phyloP scores from a whole-genome alignment of 1,284 basidiomycete species.

The Phellopilus nigrolimitatus region DNA sequence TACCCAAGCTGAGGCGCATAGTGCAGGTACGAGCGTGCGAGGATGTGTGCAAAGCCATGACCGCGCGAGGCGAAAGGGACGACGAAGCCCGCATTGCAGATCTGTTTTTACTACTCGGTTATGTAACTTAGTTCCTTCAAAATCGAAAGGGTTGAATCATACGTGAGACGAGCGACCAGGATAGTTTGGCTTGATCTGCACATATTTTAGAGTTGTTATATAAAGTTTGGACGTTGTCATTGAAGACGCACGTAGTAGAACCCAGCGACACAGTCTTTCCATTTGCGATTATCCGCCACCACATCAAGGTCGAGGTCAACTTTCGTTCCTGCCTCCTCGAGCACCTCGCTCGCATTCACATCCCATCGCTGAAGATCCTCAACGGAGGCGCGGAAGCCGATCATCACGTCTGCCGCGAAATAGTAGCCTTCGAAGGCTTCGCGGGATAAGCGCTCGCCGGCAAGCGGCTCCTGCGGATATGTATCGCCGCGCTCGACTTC shows the following conservation, averaged over 20 bases:
- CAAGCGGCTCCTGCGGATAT: conserved; percentile 70
- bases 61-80: conserved; percentile 68
- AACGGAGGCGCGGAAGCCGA: conserved; percentile 50
- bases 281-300: conserved; percentile 45
- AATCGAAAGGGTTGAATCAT: conserved; percentile 32
- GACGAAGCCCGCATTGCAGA: conserved; percentile 88
- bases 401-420: conserved; percentile 69
- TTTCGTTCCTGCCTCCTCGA: conserved; percentile 30
- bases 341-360: conserved; percentile 23
- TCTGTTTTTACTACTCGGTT: conserved; percentile 38
- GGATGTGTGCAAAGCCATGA: conserved; percentile 63
- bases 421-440: conserved; percentile 68
- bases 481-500: conserved; percentile 75
- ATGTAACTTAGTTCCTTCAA: background rate
- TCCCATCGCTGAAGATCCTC: conserved; percentile 6
- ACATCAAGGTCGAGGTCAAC: conserved; percentile 36
- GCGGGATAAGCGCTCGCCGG: conserved; percentile 41
- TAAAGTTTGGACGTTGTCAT: conserved; percentile 2
- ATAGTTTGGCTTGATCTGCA: conserved; percentile 84
- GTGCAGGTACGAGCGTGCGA: conserved; percentile 78
- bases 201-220: conserved; percentile 10
- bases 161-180: conserved; percentile 91
- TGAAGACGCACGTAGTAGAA: conserved; percentile 69
- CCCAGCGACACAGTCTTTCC: conserved; percentile 71
- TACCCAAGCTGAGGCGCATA: conserved; percentile 82